Evolutionary conservation across 1,284 basidiomycete species (phyloP), one percentile per base, ranked within the genome.

Genomic region (Athelia psychrophila): DNA sequence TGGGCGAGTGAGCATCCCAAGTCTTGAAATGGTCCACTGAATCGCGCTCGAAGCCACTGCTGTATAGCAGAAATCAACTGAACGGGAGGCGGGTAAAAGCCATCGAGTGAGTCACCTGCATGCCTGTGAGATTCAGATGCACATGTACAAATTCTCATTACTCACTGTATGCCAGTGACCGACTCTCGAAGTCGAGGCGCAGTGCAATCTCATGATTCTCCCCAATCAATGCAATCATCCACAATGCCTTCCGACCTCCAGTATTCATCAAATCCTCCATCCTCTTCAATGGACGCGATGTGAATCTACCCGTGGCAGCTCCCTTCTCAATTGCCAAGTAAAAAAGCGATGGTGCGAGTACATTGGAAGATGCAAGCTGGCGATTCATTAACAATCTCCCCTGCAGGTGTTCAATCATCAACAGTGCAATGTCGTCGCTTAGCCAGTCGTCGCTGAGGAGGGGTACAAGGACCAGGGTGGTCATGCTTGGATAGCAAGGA

Each of bases 371-470:
- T 44, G 58, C 59, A 20, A 63, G 48, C 45, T 52, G 53, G 33
- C 50, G 46, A 50, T 68, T 64, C 9, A 61, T 61, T 38, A 54
- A 32, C 6, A 65, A 61, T 62, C 42, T 12, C 42, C 20, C 12
- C 42, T 15, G 15, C 12, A 44, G 42, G 42, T 44, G 15, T 20
- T 12, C 20, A 10, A 44, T 44, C 42, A 44, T 44, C 12, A 44
- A 12, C 12, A 13, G 12, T 12, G 22, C 22, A 44, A 12, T 12
- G 12, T 44, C 42, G 12, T 44, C 12, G 20, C 12, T 12, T 10
- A 44, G 20, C 20, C 42, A 44, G 12, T 22, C 10, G 42, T 44
- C 22, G 15, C 15, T 16, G 13, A 44, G 42, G 42, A 44, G 12
- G 10, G 12, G 20, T 10, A 20, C 20, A 22, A 44, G 42, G 12